Percentiles rank a stretch among this genome's conserved stretches.
phyloP scores from a whole-genome alignment of 352 stramenopile genomes.

The Phytopythium sindhum region DNA sequence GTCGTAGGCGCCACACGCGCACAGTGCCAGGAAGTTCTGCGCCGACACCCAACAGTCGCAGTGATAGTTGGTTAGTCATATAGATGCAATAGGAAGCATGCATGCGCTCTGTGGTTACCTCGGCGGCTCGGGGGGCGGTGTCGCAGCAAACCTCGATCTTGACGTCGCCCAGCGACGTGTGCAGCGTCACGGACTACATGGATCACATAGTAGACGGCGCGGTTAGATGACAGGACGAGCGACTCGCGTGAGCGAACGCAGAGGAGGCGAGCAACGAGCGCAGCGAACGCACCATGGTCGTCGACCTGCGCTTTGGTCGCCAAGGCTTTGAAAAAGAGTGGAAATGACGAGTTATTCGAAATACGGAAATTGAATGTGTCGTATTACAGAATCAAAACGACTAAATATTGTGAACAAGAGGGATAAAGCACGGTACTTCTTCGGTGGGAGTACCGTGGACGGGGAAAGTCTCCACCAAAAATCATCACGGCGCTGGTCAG shows the following conservation, averaged over 20 bases:
- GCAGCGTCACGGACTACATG: constrained; percentile 90
- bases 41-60: not conserved
- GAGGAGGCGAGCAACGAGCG: not conserved
- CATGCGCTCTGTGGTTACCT: constrained; percentile 34
- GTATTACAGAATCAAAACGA: no score
- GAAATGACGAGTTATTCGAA: no score
- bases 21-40: constrained; percentile 96
- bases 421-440: no score
- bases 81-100: not conserved
- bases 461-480: no score
- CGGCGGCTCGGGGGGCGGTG: constrained; percentile 83
- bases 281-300: constrained; percentile 21
- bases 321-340: no score
- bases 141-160: constrained; percentile 98
- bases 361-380: no score
- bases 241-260: not conserved
- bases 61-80: not conserved
- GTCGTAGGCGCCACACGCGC: constrained; percentile 89
- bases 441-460: not conserved
- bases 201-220: not conserved
- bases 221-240: not conserved
- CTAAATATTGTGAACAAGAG: no score
- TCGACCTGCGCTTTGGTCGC: no score
- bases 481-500: no score
- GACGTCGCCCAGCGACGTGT: constrained; percentile 94